A percentile compares a stretch with the other conserved stretches of the same genome.
Evolutionary conservation across 805 yeast species (phyloP).

Genomic region (Torulaspora franciscae): DNA sequence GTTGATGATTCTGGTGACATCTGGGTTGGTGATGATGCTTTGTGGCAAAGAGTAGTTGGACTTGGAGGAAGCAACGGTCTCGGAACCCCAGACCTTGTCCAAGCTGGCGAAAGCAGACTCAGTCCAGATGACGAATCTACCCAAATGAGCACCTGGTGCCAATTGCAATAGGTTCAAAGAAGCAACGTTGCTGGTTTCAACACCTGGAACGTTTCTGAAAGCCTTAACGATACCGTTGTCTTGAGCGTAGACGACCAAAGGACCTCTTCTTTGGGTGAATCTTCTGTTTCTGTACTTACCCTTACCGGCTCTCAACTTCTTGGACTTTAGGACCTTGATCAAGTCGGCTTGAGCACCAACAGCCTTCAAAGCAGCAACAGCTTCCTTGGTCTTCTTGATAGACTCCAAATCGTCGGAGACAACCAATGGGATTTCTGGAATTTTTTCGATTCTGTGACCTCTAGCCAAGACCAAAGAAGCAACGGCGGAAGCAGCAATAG

Average conservation of each 20-base stretch:
- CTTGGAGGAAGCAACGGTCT: constrained; percentile 76
- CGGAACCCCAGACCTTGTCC: constrained; percentile 96
- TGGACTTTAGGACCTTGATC: constrained; percentile 95
- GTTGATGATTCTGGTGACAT: constrained; percentile 95
- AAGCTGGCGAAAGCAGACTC: constrained; percentile 95
- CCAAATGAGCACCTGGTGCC: constrained; percentile 99
- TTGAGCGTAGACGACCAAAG: constrained; percentile 95
- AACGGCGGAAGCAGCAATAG: constrained; percentile 98
- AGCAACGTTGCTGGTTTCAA: constrained; percentile 90
- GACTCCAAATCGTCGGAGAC: constrained; percentile 90
- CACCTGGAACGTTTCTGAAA: constrained; percentile 99
- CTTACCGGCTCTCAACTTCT: constrained; percentile 99
- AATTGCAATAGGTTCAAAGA: constrained; percentile 93
- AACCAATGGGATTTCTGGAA: constrained; percentile 97
- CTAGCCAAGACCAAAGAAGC: constrained; percentile 98
- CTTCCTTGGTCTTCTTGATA: constrained; percentile 95
- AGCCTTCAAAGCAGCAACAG: constrained; percentile 96
- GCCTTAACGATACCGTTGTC: constrained; percentile 98
- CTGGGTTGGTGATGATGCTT: constrained; percentile 92
- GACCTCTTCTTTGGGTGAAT: constrained; percentile 99
- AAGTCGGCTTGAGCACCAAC: constrained; percentile 98
- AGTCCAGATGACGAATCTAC: constrained; percentile 99
- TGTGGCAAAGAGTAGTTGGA: constrained; percentile 88
- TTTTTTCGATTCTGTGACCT: constrained; percentile 99
- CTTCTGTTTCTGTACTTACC: constrained; percentile 99